A percentile compares a stretch with the other conserved stretches of the same genome.
Evolutionary conservation across 148 eudicot species (phyloP).

Genomic region (Vaccinium macrocarpon): DNA sequence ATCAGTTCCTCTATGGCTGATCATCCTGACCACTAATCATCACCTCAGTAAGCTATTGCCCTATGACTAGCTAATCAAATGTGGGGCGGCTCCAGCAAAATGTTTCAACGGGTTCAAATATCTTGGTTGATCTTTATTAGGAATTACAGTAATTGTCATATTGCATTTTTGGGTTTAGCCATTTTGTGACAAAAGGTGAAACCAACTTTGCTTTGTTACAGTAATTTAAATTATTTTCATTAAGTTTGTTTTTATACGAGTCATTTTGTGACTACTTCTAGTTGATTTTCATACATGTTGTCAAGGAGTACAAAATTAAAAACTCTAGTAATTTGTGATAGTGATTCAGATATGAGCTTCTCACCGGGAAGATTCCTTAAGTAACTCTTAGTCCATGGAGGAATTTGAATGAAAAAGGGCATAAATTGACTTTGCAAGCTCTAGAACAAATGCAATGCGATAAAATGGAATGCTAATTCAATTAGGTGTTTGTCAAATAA

Average conservation of each 20-base stretch:
- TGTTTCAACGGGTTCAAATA: neutral
- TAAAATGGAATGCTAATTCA: neutral
- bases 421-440: neutral
- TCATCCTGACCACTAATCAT: too few species aligned
- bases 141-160: neutral
- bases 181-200: neutral
- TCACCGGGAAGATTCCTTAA: neutral
- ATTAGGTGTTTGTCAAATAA: neutral
- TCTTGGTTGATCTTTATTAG: neutral
- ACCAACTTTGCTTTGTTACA: neutral
- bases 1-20: neutral
- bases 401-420: neutral
- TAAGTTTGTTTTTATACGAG: too few species aligned
- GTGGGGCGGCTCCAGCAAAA: neutral
- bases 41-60: too few species aligned
- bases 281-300: neutral
- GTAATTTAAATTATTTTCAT: too few species aligned
- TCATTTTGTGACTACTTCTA: neutral
- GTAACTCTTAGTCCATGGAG: neutral
- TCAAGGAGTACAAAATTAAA: neutral
- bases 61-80: too few species aligned
- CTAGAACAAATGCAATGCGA: neutral
- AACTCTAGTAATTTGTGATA: neutral
- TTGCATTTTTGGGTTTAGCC: neutral
- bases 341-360: neutral